A percentile compares a stretch with the other conserved stretches of the same genome.
phyloP scores from a whole-genome alignment of 805 yeast species.

The Candida succiphila region DNA sequence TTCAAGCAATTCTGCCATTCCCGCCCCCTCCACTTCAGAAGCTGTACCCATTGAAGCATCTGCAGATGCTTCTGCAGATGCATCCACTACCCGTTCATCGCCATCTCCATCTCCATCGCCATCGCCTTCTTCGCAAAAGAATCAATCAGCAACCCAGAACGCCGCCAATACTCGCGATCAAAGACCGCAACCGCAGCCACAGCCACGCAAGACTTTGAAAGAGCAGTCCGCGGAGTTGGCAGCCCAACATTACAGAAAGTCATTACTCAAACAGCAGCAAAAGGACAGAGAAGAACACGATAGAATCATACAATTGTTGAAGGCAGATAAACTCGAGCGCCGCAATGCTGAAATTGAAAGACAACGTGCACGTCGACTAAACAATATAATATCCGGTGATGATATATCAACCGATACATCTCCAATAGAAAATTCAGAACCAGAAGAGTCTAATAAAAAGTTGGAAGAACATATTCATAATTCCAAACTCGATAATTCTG shows the following conservation, averaged over 20 bases:
- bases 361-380: too few species aligned
- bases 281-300: slow-evolving; percentile 40
- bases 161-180: slow-evolving; percentile 1
- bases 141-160: background rate
- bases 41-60: background rate
- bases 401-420: too few species aligned
- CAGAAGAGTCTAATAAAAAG: slow-evolving; percentile 1
- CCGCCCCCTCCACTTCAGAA: background rate
- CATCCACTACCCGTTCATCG: slow-evolving; percentile 3
- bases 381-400: too few species aligned
- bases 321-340: slow-evolving; percentile 44
- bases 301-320: slow-evolving; percentile 41
- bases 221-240: slow-evolving; percentile 31
- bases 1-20: too few species aligned
- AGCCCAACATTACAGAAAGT: slow-evolving; percentile 27
- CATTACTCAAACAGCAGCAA: slow-evolving; percentile 23
- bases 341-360: too few species aligned
- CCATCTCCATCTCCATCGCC: slow-evolving; percentile 3
- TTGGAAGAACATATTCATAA: slow-evolving; percentile 15
- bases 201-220: slow-evolving; percentile 19
- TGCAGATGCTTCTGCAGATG: background rate
- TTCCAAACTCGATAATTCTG: slow-evolving; percentile 19
- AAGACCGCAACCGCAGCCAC: background rate
- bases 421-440: background rate
- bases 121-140: background rate